Conservation (phyloP, 1,284 basidiomycete genomes). For the Taiwanofungus camphoratus region DNA sequence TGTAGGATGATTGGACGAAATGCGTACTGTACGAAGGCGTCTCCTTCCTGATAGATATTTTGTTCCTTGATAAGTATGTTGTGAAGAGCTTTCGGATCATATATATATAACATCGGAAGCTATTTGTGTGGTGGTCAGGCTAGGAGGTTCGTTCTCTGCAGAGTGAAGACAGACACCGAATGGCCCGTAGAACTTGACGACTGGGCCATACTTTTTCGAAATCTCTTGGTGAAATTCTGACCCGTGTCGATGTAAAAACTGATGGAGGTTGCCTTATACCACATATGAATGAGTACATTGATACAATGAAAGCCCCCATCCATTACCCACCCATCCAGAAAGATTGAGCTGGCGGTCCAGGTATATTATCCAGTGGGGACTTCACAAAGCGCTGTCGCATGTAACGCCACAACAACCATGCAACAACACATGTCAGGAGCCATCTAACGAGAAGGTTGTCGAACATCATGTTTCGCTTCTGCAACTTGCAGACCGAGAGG, state of each 20-base stretch:
- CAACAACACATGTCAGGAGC: not conserved
- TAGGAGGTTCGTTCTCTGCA: not conserved
- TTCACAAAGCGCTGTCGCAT: not conserved
- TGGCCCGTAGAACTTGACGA: slow-evolving; percentile 15
- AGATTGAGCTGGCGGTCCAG: slow-evolving; percentile 16
- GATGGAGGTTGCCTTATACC: not conserved
- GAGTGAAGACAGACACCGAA: slow-evolving; percentile 13
- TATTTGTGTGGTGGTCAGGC: slow-evolving; percentile 10
- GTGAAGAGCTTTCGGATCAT: slow-evolving; percentile 24
- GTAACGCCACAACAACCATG: not conserved
- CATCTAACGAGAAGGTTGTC: too few relatives aligned
- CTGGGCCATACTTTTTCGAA: slow-evolving; percentile 16
- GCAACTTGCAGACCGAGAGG: too few relatives aligned
- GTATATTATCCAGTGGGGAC: slow-evolving; percentile 18
- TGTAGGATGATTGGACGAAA: slow-evolving; percentile 2
- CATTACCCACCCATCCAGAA: slow-evolving; percentile 15
- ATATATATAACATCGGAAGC: slow-evolving; percentile 14
- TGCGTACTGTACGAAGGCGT: slow-evolving; percentile 1
- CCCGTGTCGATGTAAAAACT: slow-evolving; percentile 8
- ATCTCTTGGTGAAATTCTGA: slow-evolving; percentile 16
- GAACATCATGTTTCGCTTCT: too few relatives aligned
- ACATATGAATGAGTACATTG: slow-evolving; percentile 9
- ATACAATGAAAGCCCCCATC: slow-evolving; percentile 8
- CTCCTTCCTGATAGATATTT: slow-evolving; percentile 23
- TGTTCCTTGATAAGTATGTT: slow-evolving; percentile 29